Percentiles rank a stretch among this genome's conserved stretches.
Evolutionary conservation across 306 rosid species (phyloP).

Genomic region (Cucurbita maxima): DNA sequence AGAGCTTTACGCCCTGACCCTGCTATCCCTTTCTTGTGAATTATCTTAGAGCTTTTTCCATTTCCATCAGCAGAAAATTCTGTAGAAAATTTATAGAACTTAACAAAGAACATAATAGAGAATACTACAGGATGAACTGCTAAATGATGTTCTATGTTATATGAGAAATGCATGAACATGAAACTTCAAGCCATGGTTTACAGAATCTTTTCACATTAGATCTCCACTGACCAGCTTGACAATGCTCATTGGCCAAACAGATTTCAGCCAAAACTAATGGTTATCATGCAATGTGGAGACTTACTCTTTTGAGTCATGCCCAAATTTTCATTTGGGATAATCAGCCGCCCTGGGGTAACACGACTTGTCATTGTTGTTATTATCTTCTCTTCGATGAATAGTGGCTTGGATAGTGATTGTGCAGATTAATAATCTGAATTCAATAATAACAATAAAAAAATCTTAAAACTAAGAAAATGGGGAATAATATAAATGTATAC

Average conservation of each 20-base stretch:
- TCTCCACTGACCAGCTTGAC: not conserved
- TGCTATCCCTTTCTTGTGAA: conserved; percentile 23
- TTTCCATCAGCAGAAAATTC: conserved; percentile 18
- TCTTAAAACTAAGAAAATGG: not conserved
- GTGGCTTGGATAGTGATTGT: not conserved
- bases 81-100: not conserved
- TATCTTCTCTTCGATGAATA: not conserved
- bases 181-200: not conserved
- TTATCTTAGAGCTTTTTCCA: conserved; percentile 15
- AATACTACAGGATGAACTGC: not conserved
- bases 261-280: not conserved
- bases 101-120: not conserved
- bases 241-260: not conserved
- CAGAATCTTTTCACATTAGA: not conserved
- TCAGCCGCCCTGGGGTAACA: conserved; percentile 18
- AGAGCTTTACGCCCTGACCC: conserved; percentile 33
- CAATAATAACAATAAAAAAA: not conserved
- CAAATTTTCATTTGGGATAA: conserved; percentile 35
- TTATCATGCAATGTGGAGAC: not conserved
- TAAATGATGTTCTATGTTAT: not conserved
- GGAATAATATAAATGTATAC: not conserved
- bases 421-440: not conserved
- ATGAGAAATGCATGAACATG: not conserved
- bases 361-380: conserved; percentile 19
- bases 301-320: conserved; percentile 22